Evolutionary conservation across 2,329 filamentous ascomycete species (phyloP), one percentile per base, ranked within the genome.

Genomic region (Sclerotinia borealis): DNA sequence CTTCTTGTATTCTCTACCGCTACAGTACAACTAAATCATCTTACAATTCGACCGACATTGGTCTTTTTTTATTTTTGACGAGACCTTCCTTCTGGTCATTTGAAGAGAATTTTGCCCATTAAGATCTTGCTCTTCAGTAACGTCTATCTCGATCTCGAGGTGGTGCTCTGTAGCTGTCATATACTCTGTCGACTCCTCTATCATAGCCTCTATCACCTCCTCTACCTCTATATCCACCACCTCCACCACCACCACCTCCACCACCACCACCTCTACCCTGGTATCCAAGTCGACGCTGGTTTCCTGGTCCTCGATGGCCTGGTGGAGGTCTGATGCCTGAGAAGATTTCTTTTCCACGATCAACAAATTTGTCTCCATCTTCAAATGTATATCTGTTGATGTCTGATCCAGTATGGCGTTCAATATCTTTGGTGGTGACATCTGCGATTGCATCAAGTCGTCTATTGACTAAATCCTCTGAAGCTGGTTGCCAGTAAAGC

Each of bases 311-410:
- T 63, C 70, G 72, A 39, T 77, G 77, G 11, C 78, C 75, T 25
- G 75, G 76, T 25, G 85, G 85, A 29, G 84, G 85, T 29, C 85
- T 78, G 65, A 88, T 86, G 19, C 85, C 85, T 54, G 85, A 77
- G 71, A 88, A 88, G 43, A 87, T 85, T 73, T 92, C 90, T 19
- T 85, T 85, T 17, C 89, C 90, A 61, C 87, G 81, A 73, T 92
- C 89, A 50, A 92, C 88, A 61, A 92, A 85, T 7, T 76, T 72
- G 65, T 87, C 84, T 0, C 80, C 81, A 63, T 86, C 79, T 73
- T 92, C 88, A 69, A 92, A 92, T 0, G 87, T 88, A 73, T 91
- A 92, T 37, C 89, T 81, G 72, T 90, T 69, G 43, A 71, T 80
- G 76, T 66, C 79, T 76, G 65, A 79, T 74, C 66, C 79, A 19